These are phyloP conservation scores for Volvariella volvacea DNA, from an alignment of 1,284 basidiomycete species.

Conservation along the genomic window DNA sequence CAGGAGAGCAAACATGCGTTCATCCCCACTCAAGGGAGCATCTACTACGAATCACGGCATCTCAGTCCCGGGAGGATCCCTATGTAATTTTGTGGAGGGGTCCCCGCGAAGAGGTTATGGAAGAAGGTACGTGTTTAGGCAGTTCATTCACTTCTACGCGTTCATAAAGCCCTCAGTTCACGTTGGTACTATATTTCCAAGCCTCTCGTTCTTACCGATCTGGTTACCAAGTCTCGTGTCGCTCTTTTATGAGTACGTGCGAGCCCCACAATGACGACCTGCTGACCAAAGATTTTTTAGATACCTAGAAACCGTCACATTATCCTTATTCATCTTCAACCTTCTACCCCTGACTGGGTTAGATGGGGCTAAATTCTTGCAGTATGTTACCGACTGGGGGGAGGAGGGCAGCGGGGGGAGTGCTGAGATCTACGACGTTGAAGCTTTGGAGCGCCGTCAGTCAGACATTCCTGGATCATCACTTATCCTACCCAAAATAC, in stretches of 20 bases:
- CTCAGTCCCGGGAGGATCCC: constrained; percentile 8
- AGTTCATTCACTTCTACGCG: not conserved
- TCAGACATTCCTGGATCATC: too few species aligned
- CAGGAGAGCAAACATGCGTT: constrained; percentile 33
- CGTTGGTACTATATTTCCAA: constrained; percentile 41
- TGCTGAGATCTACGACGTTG: constrained; percentile 6
- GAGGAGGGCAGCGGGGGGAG: not conserved
- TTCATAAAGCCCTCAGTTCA: constrained; percentile 36
- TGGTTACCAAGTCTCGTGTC: constrained; percentile 29
- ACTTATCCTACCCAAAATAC: too few species aligned
- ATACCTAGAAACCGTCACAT: constrained; percentile 52
- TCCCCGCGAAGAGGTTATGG: constrained; percentile 55
- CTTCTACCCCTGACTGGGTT: constrained; percentile 57
- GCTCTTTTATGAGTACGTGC: constrained; percentile 38
- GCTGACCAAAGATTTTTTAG: constrained; percentile 26
- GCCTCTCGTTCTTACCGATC: constrained; percentile 37
- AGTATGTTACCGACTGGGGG: not conserved
- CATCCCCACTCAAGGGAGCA: constrained; percentile 36
- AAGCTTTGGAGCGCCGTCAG: constrained; percentile 1
- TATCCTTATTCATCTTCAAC: constrained; percentile 71
- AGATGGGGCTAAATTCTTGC: constrained; percentile 53
- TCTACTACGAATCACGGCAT: constrained; percentile 40
- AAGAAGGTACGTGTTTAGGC: constrained; percentile 48
- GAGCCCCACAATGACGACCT: constrained; percentile 14
- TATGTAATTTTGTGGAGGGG: constrained; percentile 60